Evolutionary conservation across 768 basidiomycete species (phyloP), one percentile per base, ranked within the genome.

Genomic region (Pleurotus giganteus): DNA sequence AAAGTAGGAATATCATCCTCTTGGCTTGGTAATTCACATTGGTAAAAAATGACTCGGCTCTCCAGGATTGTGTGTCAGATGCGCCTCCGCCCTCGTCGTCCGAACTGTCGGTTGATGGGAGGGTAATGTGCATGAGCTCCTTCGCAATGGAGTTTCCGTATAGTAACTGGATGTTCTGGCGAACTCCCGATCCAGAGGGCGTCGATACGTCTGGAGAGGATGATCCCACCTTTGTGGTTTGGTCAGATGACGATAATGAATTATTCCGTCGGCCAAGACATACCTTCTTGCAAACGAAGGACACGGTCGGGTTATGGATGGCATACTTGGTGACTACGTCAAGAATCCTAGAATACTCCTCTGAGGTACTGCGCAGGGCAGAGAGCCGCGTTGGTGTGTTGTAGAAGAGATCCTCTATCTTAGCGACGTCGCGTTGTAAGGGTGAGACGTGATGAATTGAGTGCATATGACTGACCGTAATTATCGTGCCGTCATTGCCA

Each of bases 321-420:
- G 97, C 93, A 65, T 99, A 99, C 58, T 88, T 90, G 2, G 91
- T 91, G 24, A 98, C 77, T 8, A 98, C 91, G 58, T 96, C 92
- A 2, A 98, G 77, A 39, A 98, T 94, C 29, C 91, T 82, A 4
- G 85, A 80, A 68, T 96, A 98, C 65, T 99, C 97, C 60, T 98
- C 96, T 2, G 93, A 89, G 3, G 87, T 71, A 54, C 84, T 88
- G 31, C 89, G 85, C 53, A 98, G 77, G 1, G 94, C 89, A 2
- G 91, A 85, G 21, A 95, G 80, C 43, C 97, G 88, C 2, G 88
- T 85, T 0, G 94, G 93, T 0, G 86, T 91, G 60, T 96, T 97
- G 69, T 91, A 95, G 66, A 99, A 99, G 26, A 99, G 74, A 65
- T 98, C 91, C 69, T 98, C 94, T 23, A 94, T 94, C 95, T 98